Percentiles rank a stretch among this genome's conserved stretches.
These are phyloP conservation scores for Cerrena zonata DNA, from an alignment of 1,284 basidiomycete species.

Conservation along the genomic window DNA sequence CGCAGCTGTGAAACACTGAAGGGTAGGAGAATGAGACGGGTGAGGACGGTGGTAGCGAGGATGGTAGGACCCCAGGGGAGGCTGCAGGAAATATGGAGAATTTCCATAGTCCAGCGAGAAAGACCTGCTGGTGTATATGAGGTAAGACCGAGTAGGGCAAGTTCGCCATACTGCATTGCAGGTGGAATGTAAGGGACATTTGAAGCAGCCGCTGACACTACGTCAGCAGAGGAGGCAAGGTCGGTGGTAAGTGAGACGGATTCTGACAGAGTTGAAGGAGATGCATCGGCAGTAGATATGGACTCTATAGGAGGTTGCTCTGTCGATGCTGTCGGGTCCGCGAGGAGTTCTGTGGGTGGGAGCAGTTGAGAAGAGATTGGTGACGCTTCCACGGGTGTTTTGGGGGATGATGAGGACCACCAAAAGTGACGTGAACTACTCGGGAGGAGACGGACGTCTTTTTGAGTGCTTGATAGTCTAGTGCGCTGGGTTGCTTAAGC, in stretches of 20 bases:
- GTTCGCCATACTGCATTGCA: slow-evolving; percentile 71
- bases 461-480: slow-evolving; percentile 1
- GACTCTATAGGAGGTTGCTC: slow-evolving; percentile 11
- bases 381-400: slow-evolving; percentile 12
- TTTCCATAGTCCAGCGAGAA: slow-evolving; percentile 53
- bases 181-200: slow-evolving; percentile 8
- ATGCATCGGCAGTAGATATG: slow-evolving; percentile 10
- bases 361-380: background rate
- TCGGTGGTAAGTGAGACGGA: slow-evolving; percentile 10
- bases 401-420: slow-evolving; percentile 18
- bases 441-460: slow-evolving; percentile 4
- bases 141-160: slow-evolving; percentile 70
- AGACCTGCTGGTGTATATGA: slow-evolving; percentile 46
- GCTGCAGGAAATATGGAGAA: slow-evolving; percentile 68
- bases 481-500: slow-evolving; percentile 2
- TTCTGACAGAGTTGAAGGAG: slow-evolving; percentile 10
- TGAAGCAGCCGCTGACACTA: slow-evolving; percentile 4
- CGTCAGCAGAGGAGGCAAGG: slow-evolving; percentile 9
- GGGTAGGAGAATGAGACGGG: slow-evolving; percentile 69
- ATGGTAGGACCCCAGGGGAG: slow-evolving; percentile 87
- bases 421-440: slow-evolving; percentile 18
- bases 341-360: background rate
- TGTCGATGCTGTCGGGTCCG: background rate
- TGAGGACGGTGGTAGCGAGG: slow-evolving; percentile 61
- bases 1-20: slow-evolving; percentile 62